Conservation (phyloP, 352 stramenopile species). For the Pseudoperonospora humuli region DNA sequence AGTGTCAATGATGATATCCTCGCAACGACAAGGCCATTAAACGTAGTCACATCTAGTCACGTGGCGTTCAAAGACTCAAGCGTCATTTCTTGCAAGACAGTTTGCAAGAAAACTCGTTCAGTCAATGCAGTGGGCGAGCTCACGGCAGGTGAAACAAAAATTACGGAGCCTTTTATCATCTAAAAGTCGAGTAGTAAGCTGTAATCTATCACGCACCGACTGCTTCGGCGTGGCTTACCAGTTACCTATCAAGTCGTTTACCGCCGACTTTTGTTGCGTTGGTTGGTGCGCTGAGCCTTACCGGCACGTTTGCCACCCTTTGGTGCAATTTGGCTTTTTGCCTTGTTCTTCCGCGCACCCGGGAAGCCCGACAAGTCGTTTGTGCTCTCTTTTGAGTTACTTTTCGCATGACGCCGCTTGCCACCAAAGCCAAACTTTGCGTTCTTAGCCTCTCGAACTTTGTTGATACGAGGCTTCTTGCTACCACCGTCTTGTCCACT, state of each 20-base stretch:
- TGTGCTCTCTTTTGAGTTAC: slow-evolving; percentile 74
- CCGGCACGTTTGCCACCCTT: slow-evolving; percentile 52
- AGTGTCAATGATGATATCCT: slow-evolving; percentile 14
- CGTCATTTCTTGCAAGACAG: too few relatives aligned
- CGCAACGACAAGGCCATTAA: too few relatives aligned
- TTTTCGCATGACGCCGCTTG: slow-evolving; percentile 67
- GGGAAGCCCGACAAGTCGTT: slow-evolving; percentile 74
- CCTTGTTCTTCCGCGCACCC: slow-evolving; percentile 30
- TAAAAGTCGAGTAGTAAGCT: slow-evolving; percentile 14
- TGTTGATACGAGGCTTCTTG: slow-evolving; percentile 73
- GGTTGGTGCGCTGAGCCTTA: slow-evolving; percentile 43
- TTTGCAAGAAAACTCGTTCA: too few relatives aligned
- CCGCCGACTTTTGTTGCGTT: slow-evolving; percentile 42
- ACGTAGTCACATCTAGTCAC: too few relatives aligned
- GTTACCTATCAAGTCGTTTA: slow-evolving; percentile 18
- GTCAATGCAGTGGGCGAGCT: too few relatives aligned
- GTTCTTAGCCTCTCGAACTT: slow-evolving; percentile 57
- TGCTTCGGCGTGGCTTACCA: slow-evolving; percentile 1
- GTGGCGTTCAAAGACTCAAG: too few relatives aligned
- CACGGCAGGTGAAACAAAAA: slow-evolving; percentile 9
- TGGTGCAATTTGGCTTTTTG: slow-evolving; percentile 31
- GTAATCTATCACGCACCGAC: slow-evolving; percentile 1
- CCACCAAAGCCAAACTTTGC: slow-evolving; percentile 84
- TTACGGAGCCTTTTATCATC: slow-evolving; percentile 24
- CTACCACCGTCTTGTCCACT: slow-evolving; percentile 40